Percentiles rank a stretch among this genome's conserved stretches.
Conservation (phyloP, 768 basidiomycete genomes). For the Brasilioporus rufonigricans region DNA sequence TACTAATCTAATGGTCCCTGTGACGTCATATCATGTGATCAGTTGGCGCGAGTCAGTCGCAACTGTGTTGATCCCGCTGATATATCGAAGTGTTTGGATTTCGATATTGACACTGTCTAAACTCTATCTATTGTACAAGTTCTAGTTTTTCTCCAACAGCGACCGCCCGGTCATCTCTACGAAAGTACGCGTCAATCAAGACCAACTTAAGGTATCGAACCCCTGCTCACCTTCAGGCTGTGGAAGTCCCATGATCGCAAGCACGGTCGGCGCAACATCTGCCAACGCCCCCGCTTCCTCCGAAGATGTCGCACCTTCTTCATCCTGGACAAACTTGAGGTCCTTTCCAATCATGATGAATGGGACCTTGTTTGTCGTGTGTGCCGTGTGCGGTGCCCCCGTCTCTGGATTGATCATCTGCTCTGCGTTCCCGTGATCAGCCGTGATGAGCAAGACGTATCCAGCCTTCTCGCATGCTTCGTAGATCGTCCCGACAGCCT, state of each 20-base stretch:
- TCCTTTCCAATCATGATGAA: constrained; percentile 80
- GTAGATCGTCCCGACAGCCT: constrained; percentile 84
- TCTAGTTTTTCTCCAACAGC: constrained; percentile 28
- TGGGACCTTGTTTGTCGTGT: constrained; percentile 84
- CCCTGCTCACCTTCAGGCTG: constrained; percentile 60
- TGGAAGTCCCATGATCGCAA: constrained; percentile 72
- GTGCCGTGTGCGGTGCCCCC: constrained; percentile 87
- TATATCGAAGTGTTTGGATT: background rate
- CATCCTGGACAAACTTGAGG: constrained; percentile 52
- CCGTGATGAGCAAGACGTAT: constrained; percentile 84
- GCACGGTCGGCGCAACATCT: constrained; percentile 87
- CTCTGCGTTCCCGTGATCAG: constrained; percentile 96
- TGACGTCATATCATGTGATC: constrained; percentile 23
- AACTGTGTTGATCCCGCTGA: background rate
- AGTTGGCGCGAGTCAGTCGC: background rate
- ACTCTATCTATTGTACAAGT: constrained; percentile 11
- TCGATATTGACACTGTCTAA: background rate
- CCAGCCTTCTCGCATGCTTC: constrained; percentile 82
- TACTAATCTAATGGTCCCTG: background rate
- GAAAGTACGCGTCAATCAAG: background rate
- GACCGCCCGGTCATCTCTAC: constrained; percentile 32
- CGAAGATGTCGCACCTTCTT: constrained; percentile 42
- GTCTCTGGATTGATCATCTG: constrained; percentile 87
- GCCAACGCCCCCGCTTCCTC: constrained; percentile 76
- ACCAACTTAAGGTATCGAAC: background rate